phyloP scores from a whole-genome alignment of 2,329 filamentous ascomycete genomes.

The Fusarium proliferatum region DNA sequence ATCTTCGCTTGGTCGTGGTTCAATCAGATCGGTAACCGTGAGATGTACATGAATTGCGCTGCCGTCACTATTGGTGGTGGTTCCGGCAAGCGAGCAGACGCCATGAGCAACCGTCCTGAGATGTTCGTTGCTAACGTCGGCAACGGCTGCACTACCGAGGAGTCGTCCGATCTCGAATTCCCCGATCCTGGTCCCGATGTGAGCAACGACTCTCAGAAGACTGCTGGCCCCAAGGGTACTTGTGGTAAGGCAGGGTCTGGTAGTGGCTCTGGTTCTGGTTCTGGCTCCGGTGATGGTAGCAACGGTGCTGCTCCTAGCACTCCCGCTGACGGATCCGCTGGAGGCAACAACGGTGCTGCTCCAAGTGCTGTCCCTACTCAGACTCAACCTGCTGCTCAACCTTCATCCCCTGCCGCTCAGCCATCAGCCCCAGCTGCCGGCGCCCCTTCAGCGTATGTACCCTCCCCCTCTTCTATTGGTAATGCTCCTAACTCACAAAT shows the following conservation, averaged over 20 bases:
- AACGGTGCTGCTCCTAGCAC: constrained; percentile 20
- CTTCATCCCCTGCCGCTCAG: constrained; percentile 11
- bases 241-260: constrained; percentile 47
- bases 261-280: constrained; percentile 18
- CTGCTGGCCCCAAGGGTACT: constrained; percentile 51
- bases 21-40: constrained; percentile 80
- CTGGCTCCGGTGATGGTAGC: constrained; percentile 1
- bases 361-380: constrained; percentile 38
- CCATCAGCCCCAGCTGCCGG: constrained; percentile 37
- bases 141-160: constrained; percentile 68
- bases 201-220: constrained; percentile 50
- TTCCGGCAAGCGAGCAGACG: constrained; percentile 47
- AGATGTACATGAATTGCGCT: constrained; percentile 91
- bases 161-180: constrained; percentile 70
- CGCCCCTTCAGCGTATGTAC: constrained; percentile 44
- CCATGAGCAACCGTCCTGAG: constrained; percentile 68
- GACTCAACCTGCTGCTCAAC: constrained; percentile 21
- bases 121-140: constrained; percentile 79
- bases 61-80: constrained; percentile 68
- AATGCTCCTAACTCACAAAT: constrained; percentile 31
- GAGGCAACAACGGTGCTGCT: constrained; percentile 13
- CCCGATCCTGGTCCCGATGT: constrained; percentile 72
- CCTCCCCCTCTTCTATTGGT: constrained; percentile 9
- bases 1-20: constrained; percentile 83
- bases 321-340: constrained; percentile 18